Evolutionary conservation across 495 filamentous ascomycete species (phyloP), one percentile per base, ranked within the genome.

Genomic region (Letharia columbiana): DNA sequence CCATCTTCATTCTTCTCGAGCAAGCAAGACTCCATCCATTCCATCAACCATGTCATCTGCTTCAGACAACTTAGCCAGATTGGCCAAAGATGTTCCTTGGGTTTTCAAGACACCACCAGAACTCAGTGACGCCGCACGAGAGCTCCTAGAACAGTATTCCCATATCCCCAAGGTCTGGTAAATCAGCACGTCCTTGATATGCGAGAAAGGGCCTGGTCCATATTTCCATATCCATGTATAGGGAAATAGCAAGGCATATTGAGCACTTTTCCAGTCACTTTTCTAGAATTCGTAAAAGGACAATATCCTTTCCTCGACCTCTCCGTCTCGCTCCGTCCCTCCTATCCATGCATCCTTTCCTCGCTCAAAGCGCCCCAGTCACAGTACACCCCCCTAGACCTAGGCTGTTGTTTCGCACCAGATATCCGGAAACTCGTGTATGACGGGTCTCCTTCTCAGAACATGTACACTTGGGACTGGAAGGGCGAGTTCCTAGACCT

Each of bases 251-350:
- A 56, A 31, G 13, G 8, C 52, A 35, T 33, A 56, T 56, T 6
- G 28, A 56, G 52, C 13, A 15, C 0, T 13, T 13, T 15, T 28
- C 11, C 23, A 31, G n/a, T 11, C 28, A 31, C 49, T 52, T 28
- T 28, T 28, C 6, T 3, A 15, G n/a, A 52, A 0, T 49, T 49
- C 41, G 13, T 9, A 7, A 28, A 9, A 23, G 82, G 83, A 7
- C 75, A 75, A 42, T 82, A 80, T 71, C 74, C 75, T 5, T 85
- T 84, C 68, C 73, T 82, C 11, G 77, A 78, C 17, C 71, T 84
- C 60, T 74, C 71, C 17, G 73, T 81, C n/a, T 57, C 64, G 68
- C 35, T 67, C 7, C 69, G 67, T 3, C 74, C 74, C 0, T 61
- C 66, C 28, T 77, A 82, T 65, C 73, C 71, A 15, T 70, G 76